Conservation (phyloP, 2,329 filamentous ascomycete genomes). For the Scorias spongiosa region DNA sequence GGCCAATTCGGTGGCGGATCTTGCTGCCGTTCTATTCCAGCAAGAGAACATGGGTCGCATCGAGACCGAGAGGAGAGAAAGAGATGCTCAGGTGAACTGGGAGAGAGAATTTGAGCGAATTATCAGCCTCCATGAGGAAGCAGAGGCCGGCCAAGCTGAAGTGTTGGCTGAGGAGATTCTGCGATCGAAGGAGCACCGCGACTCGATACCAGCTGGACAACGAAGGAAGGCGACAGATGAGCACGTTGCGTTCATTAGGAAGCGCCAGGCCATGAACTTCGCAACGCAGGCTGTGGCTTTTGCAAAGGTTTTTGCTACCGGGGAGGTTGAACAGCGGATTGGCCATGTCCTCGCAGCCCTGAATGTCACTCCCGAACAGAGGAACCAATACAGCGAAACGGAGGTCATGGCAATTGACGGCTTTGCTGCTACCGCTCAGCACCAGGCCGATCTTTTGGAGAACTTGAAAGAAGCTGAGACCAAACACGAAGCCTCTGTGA, state of each 20-base stretch:
- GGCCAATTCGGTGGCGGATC: constrained; percentile 45
- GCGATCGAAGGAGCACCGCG: neutral
- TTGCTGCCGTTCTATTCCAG: constrained; percentile 39
- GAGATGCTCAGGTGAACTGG: constrained; percentile 2
- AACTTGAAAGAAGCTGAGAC: constrained; percentile 3
- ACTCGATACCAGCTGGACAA: neutral
- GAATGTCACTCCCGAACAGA: neutral
- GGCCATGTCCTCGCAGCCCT: neutral
- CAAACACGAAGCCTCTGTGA: neutral
- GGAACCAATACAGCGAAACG: neutral
- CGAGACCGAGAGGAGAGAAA: constrained; percentile 11
- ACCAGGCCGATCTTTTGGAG: constrained; percentile 6
- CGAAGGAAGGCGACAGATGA: neutral
- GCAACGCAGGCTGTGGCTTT: neutral
- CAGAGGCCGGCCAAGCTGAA: constrained; percentile 1
- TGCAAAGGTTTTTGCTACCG: neutral
- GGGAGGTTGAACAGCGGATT: neutral
- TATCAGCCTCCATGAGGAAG: constrained; percentile 6
- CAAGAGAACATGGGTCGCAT: constrained; percentile 26
- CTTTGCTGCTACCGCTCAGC: neutral
- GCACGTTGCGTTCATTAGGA: neutral
- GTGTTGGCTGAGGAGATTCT: constrained; percentile 1
- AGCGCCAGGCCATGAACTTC: neutral
- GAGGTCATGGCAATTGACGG: neutral
- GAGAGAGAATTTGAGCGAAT: constrained; percentile 9